Percentiles rank a stretch among this genome's conserved stretches.
Evolutionary conservation across 2,329 filamentous ascomycete genomes (phyloP).

Genomic region (Fusarium vanettenii): DNA sequence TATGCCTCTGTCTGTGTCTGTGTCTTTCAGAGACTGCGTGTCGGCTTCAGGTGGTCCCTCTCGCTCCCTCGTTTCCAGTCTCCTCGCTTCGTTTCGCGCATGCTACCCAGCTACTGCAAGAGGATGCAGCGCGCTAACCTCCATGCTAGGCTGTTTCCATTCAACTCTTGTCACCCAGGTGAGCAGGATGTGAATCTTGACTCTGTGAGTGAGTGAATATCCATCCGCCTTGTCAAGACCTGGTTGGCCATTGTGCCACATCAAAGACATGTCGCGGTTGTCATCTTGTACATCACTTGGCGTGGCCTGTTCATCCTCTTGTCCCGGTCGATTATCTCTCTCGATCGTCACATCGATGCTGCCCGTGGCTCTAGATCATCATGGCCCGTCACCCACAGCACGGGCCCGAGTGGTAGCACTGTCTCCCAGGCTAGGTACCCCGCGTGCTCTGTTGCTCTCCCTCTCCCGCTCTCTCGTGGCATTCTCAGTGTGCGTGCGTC

Average conservation of each 20-base stretch:
- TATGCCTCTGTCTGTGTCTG: neutral
- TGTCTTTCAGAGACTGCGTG: conserved; percentile 1
- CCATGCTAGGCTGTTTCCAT: conserved; percentile 22
- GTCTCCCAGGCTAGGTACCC: conserved; percentile 17
- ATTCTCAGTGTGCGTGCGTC: conserved; percentile 9
- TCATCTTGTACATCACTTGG: conserved; percentile 5
- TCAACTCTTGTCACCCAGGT: neutral
- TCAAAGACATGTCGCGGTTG: neutral
- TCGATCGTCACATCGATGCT: conserved; percentile 13
- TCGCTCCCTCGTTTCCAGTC: conserved; percentile 17
- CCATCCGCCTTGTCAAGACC: conserved; percentile 8
- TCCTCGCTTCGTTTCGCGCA: conserved; percentile 23
- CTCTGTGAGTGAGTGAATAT: neutral
- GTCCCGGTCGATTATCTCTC: conserved; percentile 15
- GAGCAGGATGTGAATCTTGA: neutral
- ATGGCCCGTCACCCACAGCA: conserved; percentile 21
- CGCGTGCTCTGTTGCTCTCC: conserved; percentile 16
- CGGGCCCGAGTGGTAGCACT: conserved; percentile 25
- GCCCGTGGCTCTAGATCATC: conserved; percentile 16
- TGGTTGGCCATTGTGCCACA: neutral
- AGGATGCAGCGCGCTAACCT: conserved; percentile 40
- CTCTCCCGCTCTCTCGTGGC: conserved; percentile 18
- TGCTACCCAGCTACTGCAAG: conserved; percentile 42
- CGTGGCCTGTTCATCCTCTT: conserved; percentile 24
- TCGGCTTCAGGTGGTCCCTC: conserved; percentile 20